Percentiles rank a stretch among this genome's conserved stretches.
Evolutionary conservation across 148 eudicot species (phyloP).

Genomic region (Chenopodium album): DNA sequence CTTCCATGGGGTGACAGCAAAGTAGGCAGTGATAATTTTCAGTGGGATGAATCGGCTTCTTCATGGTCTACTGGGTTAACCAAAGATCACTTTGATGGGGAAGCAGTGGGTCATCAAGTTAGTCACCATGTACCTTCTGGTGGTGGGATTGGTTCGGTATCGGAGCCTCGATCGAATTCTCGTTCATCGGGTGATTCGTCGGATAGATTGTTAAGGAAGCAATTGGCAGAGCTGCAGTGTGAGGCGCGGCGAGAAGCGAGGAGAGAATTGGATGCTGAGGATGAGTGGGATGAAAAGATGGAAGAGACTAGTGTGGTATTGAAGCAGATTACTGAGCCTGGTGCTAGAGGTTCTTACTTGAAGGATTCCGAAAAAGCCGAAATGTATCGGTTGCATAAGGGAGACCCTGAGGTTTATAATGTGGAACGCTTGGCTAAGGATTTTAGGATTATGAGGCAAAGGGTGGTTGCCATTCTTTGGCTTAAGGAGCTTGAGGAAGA

Average conservation of each 20-base stretch:
- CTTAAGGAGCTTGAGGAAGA: conserved; percentile 82
- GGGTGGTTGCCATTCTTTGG: conserved; percentile 89
- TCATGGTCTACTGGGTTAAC: conserved; percentile 89
- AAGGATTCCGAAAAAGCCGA: conserved; percentile 90
- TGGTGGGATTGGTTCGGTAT: not conserved
- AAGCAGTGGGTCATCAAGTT: conserved; percentile 60
- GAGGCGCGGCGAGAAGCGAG: conserved; percentile 24
- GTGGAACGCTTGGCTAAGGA: conserved; percentile 78
- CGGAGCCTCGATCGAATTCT: not conserved
- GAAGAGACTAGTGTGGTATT: conserved; percentile 45
- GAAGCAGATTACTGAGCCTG: conserved; percentile 83
- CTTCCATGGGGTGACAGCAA: conserved; percentile 20
- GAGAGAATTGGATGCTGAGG: conserved; percentile 11
- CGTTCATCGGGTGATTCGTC: not conserved
- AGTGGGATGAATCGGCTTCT: conserved; percentile 47
- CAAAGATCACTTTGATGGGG: conserved; percentile 79
- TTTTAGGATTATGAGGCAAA: conserved; percentile 85
- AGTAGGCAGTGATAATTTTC: conserved; percentile 31
- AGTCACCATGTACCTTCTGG: not conserved
- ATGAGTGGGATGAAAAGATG: conserved; percentile 46
- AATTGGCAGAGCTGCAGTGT: conserved; percentile 26
- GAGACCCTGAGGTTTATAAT: conserved; percentile 72
- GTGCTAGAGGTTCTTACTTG: conserved; percentile 83
- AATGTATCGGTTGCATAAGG: conserved; percentile 81
- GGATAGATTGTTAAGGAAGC: not conserved